A percentile compares a stretch with the other conserved stretches of the same genome.
Conservation (phyloP, 805 yeast species). For the Cyberlindnera bimundalis region DNA sequence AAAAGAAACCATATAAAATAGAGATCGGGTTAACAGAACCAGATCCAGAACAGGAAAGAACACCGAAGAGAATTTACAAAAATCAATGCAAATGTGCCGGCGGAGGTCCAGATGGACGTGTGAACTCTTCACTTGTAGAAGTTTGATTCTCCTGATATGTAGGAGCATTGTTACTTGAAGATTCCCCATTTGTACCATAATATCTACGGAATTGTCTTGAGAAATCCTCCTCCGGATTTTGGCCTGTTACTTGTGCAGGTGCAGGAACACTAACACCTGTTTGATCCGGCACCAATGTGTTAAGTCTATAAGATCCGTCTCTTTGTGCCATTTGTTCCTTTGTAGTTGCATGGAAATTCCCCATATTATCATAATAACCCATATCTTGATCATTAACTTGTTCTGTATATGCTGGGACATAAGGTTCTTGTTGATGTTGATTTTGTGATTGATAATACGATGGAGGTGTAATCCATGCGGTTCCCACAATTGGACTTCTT, state of each 20-base stretch:
- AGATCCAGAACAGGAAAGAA: not conserved
- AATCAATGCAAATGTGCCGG: constrained; percentile 19
- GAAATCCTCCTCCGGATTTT: constrained; percentile 19
- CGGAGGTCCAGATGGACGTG: constrained; percentile 28
- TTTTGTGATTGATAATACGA: constrained; percentile 42
- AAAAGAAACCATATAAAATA: no score
- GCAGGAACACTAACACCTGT: constrained; percentile 19
- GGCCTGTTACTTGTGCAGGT: constrained; percentile 17
- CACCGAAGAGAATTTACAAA: not conserved
- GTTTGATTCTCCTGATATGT: not conserved
- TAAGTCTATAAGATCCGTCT: constrained; percentile 14
- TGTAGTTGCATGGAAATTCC: constrained; percentile 32
- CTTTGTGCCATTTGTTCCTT: constrained; percentile 26
- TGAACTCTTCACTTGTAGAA: constrained; percentile 4
- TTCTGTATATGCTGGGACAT: constrained; percentile 68
- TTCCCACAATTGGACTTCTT: constrained; percentile 63
- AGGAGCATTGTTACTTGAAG: not conserved
- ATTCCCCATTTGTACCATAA: constrained; percentile 10
- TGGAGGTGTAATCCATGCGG: constrained; percentile 87
- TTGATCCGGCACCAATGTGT: constrained; percentile 24
- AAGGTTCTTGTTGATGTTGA: constrained; percentile 36
- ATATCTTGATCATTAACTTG: constrained; percentile 68
- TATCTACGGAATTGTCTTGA: constrained; percentile 27
- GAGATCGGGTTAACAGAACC: no score
- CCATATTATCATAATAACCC: constrained; percentile 46